Percentiles rank a stretch among this genome's conserved stretches.
These are phyloP conservation scores for Thalassiosira exigua DNA, from an alignment of 352 stramenopile species.

Conservation along the genomic window DNA sequence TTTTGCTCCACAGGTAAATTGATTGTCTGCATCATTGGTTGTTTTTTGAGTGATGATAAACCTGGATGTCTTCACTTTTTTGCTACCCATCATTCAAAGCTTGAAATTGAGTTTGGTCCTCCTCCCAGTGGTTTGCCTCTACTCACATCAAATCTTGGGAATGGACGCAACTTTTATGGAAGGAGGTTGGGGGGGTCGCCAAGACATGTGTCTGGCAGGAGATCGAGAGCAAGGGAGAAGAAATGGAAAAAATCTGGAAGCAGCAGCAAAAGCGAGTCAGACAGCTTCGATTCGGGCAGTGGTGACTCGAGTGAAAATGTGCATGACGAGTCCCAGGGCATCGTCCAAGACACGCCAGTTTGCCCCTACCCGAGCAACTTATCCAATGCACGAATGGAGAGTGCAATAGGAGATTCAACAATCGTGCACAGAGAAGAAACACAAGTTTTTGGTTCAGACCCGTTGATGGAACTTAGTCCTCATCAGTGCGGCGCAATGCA, in stretches of 20 bases:
- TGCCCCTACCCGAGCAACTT: constrained; percentile 9
- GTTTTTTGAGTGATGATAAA: too few relatives aligned
- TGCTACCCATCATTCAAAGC: too few relatives aligned
- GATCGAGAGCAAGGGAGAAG: constrained; percentile 3
- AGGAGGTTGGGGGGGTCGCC: neutral
- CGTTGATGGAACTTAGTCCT: constrained; percentile 16
- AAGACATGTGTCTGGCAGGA: neutral
- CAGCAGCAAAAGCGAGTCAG: neutral
- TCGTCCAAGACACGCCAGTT: neutral
- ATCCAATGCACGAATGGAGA: neutral
- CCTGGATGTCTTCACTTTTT: too few relatives aligned
- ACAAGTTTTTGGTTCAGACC: constrained; percentile 14
- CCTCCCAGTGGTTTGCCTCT: constrained; percentile 12
- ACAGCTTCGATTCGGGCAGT: neutral
- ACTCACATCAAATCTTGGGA: neutral
- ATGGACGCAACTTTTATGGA: constrained; percentile 5
- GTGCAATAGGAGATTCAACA: constrained; percentile 21
- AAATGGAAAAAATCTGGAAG: constrained; percentile 7
- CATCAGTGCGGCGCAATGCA: constrained; percentile 13
- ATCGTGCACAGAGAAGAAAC: constrained; percentile 6
- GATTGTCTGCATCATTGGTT: neutral
- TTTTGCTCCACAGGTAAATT: constrained; percentile 34
- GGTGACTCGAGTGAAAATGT: neutral
- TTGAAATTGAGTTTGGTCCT: constrained; percentile 18
- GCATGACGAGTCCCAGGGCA: neutral